phyloP scores from a whole-genome alignment of 148 eudicot genomes.

The Talinum fruticosum region DNA sequence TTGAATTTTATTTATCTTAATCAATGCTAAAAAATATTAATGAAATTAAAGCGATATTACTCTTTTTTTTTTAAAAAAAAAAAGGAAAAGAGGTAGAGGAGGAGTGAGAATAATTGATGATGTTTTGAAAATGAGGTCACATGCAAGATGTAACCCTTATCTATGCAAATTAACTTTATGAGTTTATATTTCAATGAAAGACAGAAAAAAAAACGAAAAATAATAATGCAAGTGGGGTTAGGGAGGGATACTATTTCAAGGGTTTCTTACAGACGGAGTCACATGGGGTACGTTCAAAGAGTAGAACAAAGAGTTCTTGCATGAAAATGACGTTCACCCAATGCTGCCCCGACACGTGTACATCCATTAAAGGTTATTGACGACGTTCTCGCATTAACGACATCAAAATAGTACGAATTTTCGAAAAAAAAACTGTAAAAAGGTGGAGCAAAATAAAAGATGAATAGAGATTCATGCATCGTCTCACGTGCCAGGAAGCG shows the following conservation, averaged over 20 bases:
- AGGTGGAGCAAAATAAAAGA: not conserved
- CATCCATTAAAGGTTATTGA: not conserved
- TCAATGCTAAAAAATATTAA: not conserved
- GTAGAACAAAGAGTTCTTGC: not conserved
- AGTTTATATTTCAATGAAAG: not conserved
- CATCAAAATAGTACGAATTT: not conserved
- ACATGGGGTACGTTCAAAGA: conserved; percentile 2
- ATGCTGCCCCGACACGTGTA: not conserved
- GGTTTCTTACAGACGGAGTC: not conserved
- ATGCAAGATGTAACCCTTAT: not conserved
- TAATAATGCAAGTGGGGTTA: not conserved
- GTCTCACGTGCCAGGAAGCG: not conserved
- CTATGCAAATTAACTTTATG: not conserved
- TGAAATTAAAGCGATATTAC: not conserved
- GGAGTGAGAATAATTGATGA: not conserved
- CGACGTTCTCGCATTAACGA: conserved; percentile 19
- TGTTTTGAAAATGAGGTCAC: not conserved
- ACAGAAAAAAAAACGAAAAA: not conserved
- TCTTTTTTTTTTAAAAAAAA: not conserved
- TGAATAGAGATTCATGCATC: not conserved
- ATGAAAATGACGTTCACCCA: conserved; percentile 4
- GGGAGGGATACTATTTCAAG: conserved; percentile 6
- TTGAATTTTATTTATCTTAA: not conserved
- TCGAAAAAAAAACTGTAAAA: not conserved
- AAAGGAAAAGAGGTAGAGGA: too few species aligned